A percentile compares a stretch with the other conserved stretches of the same genome.
Conservation (phyloP, 805 yeast species). For the Candida maris region DNA sequence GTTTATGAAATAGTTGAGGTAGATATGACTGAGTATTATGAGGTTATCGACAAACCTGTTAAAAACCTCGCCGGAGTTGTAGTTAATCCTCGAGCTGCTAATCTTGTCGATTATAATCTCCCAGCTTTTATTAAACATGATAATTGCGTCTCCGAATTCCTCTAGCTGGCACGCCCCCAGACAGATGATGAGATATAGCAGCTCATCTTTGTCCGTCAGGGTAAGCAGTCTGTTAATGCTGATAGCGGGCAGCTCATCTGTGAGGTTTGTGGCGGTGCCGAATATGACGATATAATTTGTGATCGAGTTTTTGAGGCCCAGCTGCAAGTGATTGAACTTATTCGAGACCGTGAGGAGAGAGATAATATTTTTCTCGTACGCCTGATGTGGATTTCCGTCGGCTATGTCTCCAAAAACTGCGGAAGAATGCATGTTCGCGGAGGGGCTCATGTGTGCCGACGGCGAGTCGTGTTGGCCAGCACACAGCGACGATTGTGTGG, state of each 20-base stretch:
- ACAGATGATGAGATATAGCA: constrained; percentile 43
- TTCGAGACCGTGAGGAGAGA: constrained; percentile 31
- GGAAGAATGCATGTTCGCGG: background rate
- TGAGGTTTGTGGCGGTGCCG: constrained; percentile 17
- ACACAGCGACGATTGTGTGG: background rate
- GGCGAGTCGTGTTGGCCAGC: background rate
- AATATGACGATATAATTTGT: constrained; percentile 25
- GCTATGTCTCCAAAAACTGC: constrained; percentile 4
- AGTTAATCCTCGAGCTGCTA: constrained; percentile 27
- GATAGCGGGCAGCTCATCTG: constrained; percentile 20
- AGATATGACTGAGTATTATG: constrained; percentile 41
- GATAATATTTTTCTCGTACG: constrained; percentile 30
- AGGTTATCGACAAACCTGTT: constrained; percentile 43
- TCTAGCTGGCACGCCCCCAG: constrained; percentile 41
- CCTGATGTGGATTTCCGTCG: constrained; percentile 9
- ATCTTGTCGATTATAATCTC: constrained; percentile 29
- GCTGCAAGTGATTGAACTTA: constrained; percentile 24
- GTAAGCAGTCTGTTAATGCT: constrained; percentile 21
- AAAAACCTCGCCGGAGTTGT: constrained; percentile 28
- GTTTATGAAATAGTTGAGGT: constrained; percentile 38
- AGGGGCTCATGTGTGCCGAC: background rate
- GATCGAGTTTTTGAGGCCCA: constrained; percentile 20
- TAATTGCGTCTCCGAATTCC: constrained; percentile 32
- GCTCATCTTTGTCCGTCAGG: constrained; percentile 33
- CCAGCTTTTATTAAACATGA: constrained; percentile 46